These are phyloP conservation scores for Pseudogymnoascus sp. DNA, from an alignment of 2,329 filamentous ascomycete genomes.

Conservation along the genomic window DNA sequence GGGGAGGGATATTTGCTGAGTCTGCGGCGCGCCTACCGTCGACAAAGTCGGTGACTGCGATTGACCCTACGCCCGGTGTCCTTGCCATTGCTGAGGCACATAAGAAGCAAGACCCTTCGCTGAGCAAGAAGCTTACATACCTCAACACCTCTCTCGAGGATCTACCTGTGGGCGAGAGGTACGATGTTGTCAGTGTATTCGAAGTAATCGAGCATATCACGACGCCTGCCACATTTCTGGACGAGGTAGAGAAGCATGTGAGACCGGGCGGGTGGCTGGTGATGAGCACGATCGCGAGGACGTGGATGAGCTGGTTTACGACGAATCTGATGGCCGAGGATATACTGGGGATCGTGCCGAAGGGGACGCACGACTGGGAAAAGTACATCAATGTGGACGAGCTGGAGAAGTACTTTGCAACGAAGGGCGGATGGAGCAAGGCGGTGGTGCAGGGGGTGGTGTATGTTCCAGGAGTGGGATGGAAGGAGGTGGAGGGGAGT, in stretches of 20 bases:
- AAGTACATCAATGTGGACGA: slow-evolving; percentile 91
- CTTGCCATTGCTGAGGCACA: slow-evolving; percentile 69
- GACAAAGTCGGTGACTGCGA: slow-evolving; percentile 59
- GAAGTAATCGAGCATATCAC: slow-evolving; percentile 94
- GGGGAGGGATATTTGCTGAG: slow-evolving; percentile 94
- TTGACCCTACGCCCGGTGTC: slow-evolving; percentile 70
- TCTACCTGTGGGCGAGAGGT: slow-evolving; percentile 44
- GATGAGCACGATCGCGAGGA: slow-evolving; percentile 84
- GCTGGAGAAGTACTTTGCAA: slow-evolving; percentile 49
- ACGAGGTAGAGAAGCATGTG: slow-evolving; percentile 64
- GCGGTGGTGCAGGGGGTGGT: slow-evolving; percentile 68
- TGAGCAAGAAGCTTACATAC: slow-evolving; percentile 61
- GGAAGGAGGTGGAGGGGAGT: slow-evolving; percentile 73
- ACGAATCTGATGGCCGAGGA: slow-evolving; percentile 92
- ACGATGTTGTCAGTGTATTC: slow-evolving; percentile 80
- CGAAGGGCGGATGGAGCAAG: slow-evolving; percentile 49
- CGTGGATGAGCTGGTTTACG: slow-evolving; percentile 80
- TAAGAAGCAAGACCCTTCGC: slow-evolving; percentile 61
- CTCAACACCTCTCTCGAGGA: slow-evolving; percentile 69
- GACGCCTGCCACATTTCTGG: slow-evolving; percentile 64
- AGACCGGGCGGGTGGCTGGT: slow-evolving; percentile 89
- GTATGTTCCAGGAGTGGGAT: slow-evolving; percentile 84
- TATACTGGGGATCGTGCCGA: slow-evolving; percentile 76
- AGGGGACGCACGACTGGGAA: slow-evolving; percentile 89
- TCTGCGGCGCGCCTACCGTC: slow-evolving; percentile 61